A percentile compares a stretch with the other conserved stretches of the same genome.
These are phyloP conservation scores for Cercophora newfieldiana DNA, from an alignment of 495 filamentous ascomycete genomes.

Conservation along the genomic window DNA sequence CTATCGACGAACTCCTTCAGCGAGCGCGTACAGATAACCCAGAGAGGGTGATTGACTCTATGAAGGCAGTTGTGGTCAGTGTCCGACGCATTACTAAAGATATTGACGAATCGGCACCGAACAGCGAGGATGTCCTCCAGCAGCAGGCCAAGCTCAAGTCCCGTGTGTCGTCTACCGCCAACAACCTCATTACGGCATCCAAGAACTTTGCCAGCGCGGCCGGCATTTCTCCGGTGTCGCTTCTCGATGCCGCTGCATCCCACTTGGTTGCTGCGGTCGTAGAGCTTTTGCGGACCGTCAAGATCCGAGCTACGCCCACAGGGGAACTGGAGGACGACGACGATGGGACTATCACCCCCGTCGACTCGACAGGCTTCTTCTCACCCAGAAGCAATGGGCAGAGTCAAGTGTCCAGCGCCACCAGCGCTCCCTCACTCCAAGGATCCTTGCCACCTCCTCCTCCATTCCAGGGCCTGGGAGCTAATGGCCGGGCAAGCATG, in stretches of 20 bases:
- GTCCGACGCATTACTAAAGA: conserved; percentile 81
- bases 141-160: conserved; percentile 69
- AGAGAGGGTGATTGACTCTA: conserved; percentile 68
- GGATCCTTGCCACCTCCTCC: conserved; percentile 44
- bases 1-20: conserved; percentile 89
- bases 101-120: conserved; percentile 59
- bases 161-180: conserved; percentile 84
- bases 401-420: conserved; percentile 32
- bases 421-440: conserved; percentile 34
- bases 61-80: conserved; percentile 77
- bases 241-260: conserved; percentile 93
- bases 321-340: conserved; percentile 77
- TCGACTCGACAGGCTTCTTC: conserved; percentile 55
- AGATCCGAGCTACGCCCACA: conserved; percentile 72
- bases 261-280: conserved; percentile 84
- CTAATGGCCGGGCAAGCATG: conserved; percentile 41
- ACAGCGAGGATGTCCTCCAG: conserved; percentile 46
- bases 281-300: conserved; percentile 78
- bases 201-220: conserved; percentile 81
- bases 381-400: conserved; percentile 45
- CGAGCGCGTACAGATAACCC: conserved; percentile 72
- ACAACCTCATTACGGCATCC: conserved; percentile 90
- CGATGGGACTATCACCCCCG: conserved; percentile 57
- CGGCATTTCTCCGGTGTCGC: conserved; percentile 89
- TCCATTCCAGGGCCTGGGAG: conserved; percentile 51